Evolutionary conservation across 2,329 filamentous ascomycete species (phyloP).

Genomic region (Xylaria sp.): DNA sequence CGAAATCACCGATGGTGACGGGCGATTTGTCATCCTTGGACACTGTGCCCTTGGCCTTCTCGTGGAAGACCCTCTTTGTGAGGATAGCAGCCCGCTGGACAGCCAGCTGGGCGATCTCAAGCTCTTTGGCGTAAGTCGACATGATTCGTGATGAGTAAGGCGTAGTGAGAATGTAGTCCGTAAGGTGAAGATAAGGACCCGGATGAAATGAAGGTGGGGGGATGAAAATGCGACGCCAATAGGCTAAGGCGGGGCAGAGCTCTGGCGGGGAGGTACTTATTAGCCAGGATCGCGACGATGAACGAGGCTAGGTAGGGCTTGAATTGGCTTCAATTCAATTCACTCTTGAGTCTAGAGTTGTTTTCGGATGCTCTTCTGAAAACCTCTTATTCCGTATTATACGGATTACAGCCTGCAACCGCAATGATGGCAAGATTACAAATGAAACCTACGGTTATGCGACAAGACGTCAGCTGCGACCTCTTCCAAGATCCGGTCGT

Average conservation of each 20-base stretch:
- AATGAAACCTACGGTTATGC: too few relatives aligned
- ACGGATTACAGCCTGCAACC: too few relatives aligned
- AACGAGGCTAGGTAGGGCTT: constrained; percentile 23
- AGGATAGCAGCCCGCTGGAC: constrained; percentile 69
- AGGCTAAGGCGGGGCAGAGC: constrained; percentile 30
- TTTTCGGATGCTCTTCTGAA: background rate
- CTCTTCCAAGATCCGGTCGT: too few relatives aligned
- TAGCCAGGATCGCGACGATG: constrained; percentile 27
- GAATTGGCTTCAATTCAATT: background rate
- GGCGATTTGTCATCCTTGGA: constrained; percentile 94
- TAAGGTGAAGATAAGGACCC: background rate
- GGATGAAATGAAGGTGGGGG: constrained; percentile 1
- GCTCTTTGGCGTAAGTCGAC: constrained; percentile 59
- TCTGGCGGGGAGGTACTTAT: constrained; percentile 23
- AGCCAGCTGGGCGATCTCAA: constrained; percentile 67
- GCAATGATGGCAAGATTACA: too few relatives aligned
- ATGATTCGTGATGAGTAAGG: constrained; percentile 25
- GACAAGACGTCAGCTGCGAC: too few relatives aligned
- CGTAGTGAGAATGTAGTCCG: constrained; percentile 1
- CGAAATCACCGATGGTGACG: constrained; percentile 96
- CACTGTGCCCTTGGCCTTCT: constrained; percentile 89
- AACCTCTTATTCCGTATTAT: background rate
- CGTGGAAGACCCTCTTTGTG: constrained; percentile 73
- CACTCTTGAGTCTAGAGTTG: background rate
- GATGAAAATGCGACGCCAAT: constrained; percentile 26